Conservation (phyloP, 768 basidiomycete genomes). For the Kwoniella dejecticola region DNA sequence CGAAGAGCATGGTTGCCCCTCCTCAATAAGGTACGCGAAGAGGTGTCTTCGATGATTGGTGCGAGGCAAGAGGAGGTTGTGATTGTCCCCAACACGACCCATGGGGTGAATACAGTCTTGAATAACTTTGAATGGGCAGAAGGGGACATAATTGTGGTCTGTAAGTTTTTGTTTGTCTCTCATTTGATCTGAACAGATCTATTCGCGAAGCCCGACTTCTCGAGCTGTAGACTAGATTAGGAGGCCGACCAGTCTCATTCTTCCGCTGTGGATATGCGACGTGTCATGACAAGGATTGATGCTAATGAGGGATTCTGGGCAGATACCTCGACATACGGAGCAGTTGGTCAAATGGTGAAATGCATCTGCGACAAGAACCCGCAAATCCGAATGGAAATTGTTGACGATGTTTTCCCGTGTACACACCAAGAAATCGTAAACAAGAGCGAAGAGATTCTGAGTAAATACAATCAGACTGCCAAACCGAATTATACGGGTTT, state of each 20-base stretch:
- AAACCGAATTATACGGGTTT: conserved; percentile 50
- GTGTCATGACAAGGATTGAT: background rate
- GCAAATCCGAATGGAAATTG: conserved; percentile 61
- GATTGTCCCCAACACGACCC: conserved; percentile 63
- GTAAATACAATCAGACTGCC: conserved; percentile 31
- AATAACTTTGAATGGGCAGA: conserved; percentile 69
- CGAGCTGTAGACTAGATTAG: too few species aligned
- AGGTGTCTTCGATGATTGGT: conserved; percentile 50
- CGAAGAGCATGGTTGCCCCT: conserved; percentile 44
- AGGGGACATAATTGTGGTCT: conserved; percentile 68
- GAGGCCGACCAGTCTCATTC: too few species aligned
- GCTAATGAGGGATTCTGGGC: background rate
- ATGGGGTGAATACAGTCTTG: conserved; percentile 69
- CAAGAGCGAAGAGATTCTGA: conserved; percentile 39
- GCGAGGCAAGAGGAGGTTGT: conserved; percentile 53
- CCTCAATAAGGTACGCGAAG: conserved; percentile 43
- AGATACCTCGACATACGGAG: conserved; percentile 66
- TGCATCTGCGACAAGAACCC: conserved; percentile 64
- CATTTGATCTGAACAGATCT: background rate
- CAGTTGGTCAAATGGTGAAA: conserved; percentile 62
- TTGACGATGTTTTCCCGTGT: conserved; percentile 64
- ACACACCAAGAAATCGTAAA: conserved; percentile 63
- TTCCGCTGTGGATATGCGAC: too few species aligned
- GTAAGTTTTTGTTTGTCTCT: conserved; percentile 54
- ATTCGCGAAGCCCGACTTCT: too few species aligned